Evolutionary conservation across 2,329 filamentous ascomycete species (phyloP).

Genomic region (Aspergillus neotritici): DNA sequence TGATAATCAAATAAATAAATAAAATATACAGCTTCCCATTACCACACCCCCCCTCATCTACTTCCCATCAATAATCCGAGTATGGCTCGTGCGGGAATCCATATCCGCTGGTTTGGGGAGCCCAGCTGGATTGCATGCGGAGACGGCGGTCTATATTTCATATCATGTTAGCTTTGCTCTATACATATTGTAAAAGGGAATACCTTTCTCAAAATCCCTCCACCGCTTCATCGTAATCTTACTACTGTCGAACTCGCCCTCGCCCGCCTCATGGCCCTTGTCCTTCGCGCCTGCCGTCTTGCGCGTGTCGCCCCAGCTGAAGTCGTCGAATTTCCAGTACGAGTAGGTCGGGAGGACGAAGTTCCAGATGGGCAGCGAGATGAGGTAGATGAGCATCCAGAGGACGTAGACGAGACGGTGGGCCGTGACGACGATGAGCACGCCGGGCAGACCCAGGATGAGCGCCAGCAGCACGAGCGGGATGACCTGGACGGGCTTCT

Average conservation of each 20-base stretch:
- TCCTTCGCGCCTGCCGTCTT: conserved; percentile 91
- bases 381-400: conserved; percentile 95
- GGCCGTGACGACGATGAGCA: conserved; percentile 88
- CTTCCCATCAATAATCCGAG: conserved; percentile 29
- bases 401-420: conserved; percentile 86
- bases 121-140: conserved; percentile 22
- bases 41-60: too few relatives aligned
- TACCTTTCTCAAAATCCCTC: conserved; percentile 86
- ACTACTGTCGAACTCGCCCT: conserved; percentile 95
- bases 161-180: conserved; percentile 5
- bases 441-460: conserved; percentile 86
- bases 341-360: conserved; percentile 90
- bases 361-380: conserved; percentile 95
- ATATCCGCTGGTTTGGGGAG: conserved; percentile 24
- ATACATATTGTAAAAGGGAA: conserved; percentile 22
- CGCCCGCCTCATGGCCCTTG: conserved; percentile 73
- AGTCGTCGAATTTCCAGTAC: conserved; percentile 99
- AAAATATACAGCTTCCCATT: too few relatives aligned
- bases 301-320: conserved; percentile 96
- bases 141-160: conserved; percentile 33
- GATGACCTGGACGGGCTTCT: conserved; percentile 72
- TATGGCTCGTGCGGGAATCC: conserved; percentile 32
- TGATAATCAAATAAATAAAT: not conserved
- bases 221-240: conserved; percentile 99
- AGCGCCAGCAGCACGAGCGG: conserved; percentile 82